Evolutionary conservation across 1,284 basidiomycete species (phyloP).

Genomic region (Trichosporon inkin): DNA sequence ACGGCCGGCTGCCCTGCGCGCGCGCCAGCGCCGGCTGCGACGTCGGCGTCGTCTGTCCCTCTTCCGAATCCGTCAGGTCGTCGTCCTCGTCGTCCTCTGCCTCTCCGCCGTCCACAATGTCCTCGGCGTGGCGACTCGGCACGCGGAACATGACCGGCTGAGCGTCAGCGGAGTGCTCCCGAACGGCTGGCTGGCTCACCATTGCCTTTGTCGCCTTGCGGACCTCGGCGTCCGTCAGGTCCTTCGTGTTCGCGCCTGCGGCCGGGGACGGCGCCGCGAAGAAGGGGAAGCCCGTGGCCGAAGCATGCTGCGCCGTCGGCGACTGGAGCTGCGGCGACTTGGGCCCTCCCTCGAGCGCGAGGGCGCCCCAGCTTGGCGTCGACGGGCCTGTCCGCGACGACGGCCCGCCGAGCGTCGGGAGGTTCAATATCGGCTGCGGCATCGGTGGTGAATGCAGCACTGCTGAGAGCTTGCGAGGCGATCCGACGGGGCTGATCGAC

Average conservation of each 20-base stretch:
- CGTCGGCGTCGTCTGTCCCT: slow-evolving; percentile 3
- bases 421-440: slow-evolving; percentile 48
- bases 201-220: slow-evolving; percentile 43
- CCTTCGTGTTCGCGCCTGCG: slow-evolving; percentile 18
- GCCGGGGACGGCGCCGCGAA: slow-evolving; percentile 12
- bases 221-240: slow-evolving; percentile 39
- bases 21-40: background rate
- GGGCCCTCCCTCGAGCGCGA: slow-evolving; percentile 36
- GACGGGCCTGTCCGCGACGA: background rate
- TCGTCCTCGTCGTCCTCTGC: slow-evolving; percentile 24
- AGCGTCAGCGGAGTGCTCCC: background rate
- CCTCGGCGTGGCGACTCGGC: slow-evolving; percentile 8
- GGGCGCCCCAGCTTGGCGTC: slow-evolving; percentile 39
- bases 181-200: slow-evolving; percentile 30
- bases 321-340: slow-evolving; percentile 24
- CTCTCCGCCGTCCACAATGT: slow-evolving; percentile 36
- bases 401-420: slow-evolving; percentile 34
- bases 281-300: slow-evolving; percentile 32
- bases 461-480: slow-evolving; percentile 13
- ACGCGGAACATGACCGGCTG: slow-evolving; percentile 45
- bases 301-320: background rate
- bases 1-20: slow-evolving; percentile 4
- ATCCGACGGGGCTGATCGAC: slow-evolving; percentile 5
- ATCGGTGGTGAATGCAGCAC: slow-evolving; percentile 47
- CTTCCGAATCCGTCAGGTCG: slow-evolving; percentile 13